phyloP scores from a whole-genome alignment of 805 yeast genomes.

The Jamesozyma gamospora region DNA sequence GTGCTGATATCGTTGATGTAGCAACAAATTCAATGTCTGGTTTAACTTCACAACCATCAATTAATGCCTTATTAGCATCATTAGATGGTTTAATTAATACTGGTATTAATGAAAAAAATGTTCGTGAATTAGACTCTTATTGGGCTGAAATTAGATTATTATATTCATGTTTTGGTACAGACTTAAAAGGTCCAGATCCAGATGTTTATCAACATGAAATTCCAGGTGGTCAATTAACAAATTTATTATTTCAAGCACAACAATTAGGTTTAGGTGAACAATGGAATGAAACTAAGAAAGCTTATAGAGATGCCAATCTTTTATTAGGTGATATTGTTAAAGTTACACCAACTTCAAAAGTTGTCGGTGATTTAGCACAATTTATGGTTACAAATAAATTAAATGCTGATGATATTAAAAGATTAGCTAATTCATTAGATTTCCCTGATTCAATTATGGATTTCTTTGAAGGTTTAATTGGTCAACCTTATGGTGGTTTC shows the following conservation, averaged over 20 bases:
- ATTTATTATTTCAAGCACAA: conserved; percentile 96
- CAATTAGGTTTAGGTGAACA: conserved; percentile 95
- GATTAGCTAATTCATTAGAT: conserved; percentile 82
- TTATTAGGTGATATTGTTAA: conserved; percentile 94
- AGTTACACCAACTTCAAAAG: conserved; percentile 99
- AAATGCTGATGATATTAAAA: conserved; percentile 71
- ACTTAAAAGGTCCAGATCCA: conserved; percentile 98
- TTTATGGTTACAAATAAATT: conserved; percentile 96
- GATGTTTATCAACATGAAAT: conserved; percentile 97
- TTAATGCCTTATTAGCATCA: conserved; percentile 86
- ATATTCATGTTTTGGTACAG: conserved; percentile 96
- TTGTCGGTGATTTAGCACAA: conserved; percentile 99
- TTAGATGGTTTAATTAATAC: conserved; percentile 77
- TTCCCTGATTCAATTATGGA: conserved; percentile 98
- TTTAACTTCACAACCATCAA: conserved; percentile 95
- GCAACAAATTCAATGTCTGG: conserved; percentile 98
- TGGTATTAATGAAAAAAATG: conserved; percentile 54
- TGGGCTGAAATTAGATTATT: conserved; percentile 98
- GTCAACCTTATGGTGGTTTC: conserved; percentile 99
- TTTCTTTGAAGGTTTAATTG: conserved; percentile 98
- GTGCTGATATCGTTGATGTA: conserved; percentile 97
- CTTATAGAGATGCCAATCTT: conserved; percentile 83
- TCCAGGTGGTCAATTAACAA: conserved; percentile 99
- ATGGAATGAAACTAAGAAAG: conserved; percentile 93
- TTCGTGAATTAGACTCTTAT: conserved; percentile 81